Evolutionary conservation across 148 eudicot species (phyloP), one percentile per base, ranked within the genome.

Genomic region (Rhododendron vialii): DNA sequence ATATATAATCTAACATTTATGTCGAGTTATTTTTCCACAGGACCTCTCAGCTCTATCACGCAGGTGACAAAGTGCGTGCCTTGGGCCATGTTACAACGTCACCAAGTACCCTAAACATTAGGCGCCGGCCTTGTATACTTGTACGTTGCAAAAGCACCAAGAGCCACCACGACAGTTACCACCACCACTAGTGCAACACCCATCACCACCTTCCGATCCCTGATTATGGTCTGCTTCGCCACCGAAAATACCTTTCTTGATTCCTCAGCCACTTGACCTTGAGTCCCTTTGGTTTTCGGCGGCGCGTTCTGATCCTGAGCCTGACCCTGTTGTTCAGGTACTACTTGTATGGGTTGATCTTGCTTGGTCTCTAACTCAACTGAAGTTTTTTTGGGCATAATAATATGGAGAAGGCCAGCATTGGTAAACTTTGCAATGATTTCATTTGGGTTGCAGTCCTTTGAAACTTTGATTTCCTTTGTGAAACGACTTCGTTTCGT

Each of bases 341-440:
- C 15, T 11, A 45, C 14, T 13, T 24, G 4, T 13, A 30, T 12
- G 18, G 78, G 69, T 36, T 24, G 13, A 17, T 81, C 59, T 48
- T 82, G 83, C 3, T 86, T 74, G n/a, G 82, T 63, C n/a, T 75
- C 28, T 24, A 15, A 24, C 30, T 75, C 24, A 14, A 15, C 3
- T 2, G 26, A 22, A 59, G 33, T 76, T 80, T 86, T 88, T 57
- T 88, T 84, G 26, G 96, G 95, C 91, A 95, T 85, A 7, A 59
- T 80, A 75, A 95, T 83, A 30, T 84, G 76, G 85, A 95, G 98
- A 26, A 45, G 69, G 79, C 90, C 91, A 47, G 24, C 4, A 17
- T 45, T 38, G 30, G 33, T 80, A 80, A 95, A 87, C 88, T 87
- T 93, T 10, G 94, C 98, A 15, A 85, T 90, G 82, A 95, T 90